phyloP scores from a whole-genome alignment of 306 rosid genomes.

The Malus domestica region DNA sequence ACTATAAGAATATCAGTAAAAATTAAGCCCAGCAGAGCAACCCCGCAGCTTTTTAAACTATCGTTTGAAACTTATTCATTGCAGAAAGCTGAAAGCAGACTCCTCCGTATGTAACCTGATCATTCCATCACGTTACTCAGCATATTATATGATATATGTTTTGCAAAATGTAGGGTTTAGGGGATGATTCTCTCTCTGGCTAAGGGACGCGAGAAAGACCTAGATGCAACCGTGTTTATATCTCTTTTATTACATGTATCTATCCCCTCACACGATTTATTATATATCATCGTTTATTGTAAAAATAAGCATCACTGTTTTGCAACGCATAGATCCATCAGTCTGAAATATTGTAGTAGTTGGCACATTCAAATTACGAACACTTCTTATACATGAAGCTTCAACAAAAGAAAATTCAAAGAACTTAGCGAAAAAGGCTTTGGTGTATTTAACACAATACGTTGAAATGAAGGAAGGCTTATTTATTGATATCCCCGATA shows the following conservation, averaged over 20 bases:
- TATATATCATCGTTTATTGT: background rate
- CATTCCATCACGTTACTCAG: conserved; percentile 7
- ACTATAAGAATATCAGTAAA: background rate
- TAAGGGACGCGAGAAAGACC: background rate
- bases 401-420: too few relatives aligned
- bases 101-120: background rate
- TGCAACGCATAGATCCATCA: background rate
- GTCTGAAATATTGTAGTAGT: background rate
- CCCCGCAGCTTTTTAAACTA: background rate
- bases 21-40: background rate
- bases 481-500: too few relatives aligned
- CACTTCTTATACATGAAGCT: background rate
- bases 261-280: background rate
- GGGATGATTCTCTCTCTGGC: background rate
- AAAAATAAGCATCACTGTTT: background rate
- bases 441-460: too few relatives aligned
- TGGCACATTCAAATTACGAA: background rate
- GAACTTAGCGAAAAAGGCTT: too few relatives aligned
- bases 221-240: too few relatives aligned
- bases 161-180: background rate
- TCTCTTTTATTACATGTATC: too few relatives aligned
- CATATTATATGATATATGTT: background rate
- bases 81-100: background rate
- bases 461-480: too few relatives aligned
- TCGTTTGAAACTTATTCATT: background rate